Conservation (phyloP, 768 basidiomycete genomes). For the Lactarius akahatsu region DNA sequence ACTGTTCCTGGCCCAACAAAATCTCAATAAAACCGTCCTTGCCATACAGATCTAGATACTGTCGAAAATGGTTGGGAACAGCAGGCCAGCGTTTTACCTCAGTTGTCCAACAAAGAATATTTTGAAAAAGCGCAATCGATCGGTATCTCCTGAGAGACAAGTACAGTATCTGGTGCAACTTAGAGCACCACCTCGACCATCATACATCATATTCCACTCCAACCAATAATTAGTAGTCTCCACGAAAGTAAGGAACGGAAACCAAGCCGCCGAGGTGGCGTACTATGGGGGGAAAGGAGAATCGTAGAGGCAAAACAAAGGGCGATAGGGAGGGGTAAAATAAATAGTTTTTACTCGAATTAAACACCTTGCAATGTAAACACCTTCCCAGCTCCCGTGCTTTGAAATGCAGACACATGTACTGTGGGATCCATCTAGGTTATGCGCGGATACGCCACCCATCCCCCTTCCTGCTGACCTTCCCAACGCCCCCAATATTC, state of each 20-base stretch:
- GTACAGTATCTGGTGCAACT: not conserved
- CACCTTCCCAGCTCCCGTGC: not conserved
- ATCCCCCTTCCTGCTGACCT: conserved; percentile 72
- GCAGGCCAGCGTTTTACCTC: too few species aligned
- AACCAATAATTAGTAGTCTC: not conserved
- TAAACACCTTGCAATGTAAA: not conserved
- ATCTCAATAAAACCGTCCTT: too few species aligned
- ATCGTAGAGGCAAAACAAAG: not conserved
- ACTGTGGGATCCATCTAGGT: conserved; percentile 2
- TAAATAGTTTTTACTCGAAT: not conserved
- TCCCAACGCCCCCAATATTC: conserved; percentile 87
- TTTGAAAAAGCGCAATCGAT: too few species aligned
- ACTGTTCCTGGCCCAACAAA: too few species aligned
- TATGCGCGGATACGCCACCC: conserved; percentile 73
- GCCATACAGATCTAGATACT: too few species aligned
- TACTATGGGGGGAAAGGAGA: not conserved
- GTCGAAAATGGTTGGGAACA: too few species aligned
- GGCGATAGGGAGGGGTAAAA: not conserved
- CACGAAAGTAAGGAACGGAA: not conserved
- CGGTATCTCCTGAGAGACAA: too few species aligned
- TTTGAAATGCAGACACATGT: not conserved
- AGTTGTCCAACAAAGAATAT: too few species aligned
- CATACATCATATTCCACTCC: not conserved
- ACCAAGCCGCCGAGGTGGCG: not conserved
- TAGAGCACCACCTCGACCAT: not conserved